Conservation (phyloP, 2,329 filamentous ascomycete genomes). For the Alternaria sp. region DNA sequence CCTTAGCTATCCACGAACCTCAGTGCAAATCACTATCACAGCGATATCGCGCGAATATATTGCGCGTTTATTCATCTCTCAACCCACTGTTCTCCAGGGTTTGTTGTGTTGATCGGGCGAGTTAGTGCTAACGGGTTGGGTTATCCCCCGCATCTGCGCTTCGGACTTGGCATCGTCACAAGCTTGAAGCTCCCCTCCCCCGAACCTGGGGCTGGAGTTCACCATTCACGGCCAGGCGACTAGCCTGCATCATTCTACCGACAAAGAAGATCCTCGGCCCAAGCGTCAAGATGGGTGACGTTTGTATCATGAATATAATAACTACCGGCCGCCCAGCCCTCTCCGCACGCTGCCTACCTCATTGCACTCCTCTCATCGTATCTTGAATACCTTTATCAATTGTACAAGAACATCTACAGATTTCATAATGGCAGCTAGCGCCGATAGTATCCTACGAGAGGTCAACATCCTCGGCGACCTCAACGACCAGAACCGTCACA, state of each 20-base stretch:
- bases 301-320: constrained; percentile 42
- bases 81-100: constrained; percentile 15
- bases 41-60: constrained; percentile 13
- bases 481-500: constrained; percentile 82
- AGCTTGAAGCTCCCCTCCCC: constrained; percentile 44
- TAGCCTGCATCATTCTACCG: constrained; percentile 36
- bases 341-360: constrained; percentile 39
- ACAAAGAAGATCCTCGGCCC: constrained; percentile 49
- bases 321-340: constrained; percentile 33
- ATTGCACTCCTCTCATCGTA: constrained; percentile 33
- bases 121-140: constrained; percentile 8
- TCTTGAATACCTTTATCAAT: constrained; percentile 17
- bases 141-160: constrained; percentile 38
- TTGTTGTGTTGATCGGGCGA: constrained; percentile 31
- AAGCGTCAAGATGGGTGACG: constrained; percentile 46
- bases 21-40: constrained; percentile 17
- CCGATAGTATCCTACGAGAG: constrained; percentile 81
- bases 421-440: constrained; percentile 57
- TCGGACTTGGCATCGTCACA: constrained; percentile 49
- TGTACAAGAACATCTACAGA: constrained; percentile 17
- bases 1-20: constrained; percentile 30
- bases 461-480: constrained; percentile 85
- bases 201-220: constrained; percentile 36
- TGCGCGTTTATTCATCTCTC: constrained; percentile 3
- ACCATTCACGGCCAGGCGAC: constrained; percentile 43